Base-by-base conservation (phyloP, 495 filamentous ascomycete genomes). In the Podospora australis region DNA sequence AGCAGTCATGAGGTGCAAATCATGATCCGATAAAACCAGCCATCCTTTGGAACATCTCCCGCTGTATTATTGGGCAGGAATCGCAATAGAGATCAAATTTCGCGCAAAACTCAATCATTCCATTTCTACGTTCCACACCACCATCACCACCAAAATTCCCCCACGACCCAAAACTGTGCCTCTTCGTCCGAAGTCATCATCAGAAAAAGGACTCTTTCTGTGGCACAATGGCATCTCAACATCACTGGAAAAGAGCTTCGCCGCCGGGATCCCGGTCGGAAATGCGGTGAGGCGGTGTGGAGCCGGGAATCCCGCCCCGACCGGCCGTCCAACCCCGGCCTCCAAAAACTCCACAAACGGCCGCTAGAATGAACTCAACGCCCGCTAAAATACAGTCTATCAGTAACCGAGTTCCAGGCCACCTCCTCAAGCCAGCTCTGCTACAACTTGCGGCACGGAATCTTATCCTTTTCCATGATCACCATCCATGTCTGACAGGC, bases 381-480 rank as follows among this genome's bases (percentile, higher is more conserved):
- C 46, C 43, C 36, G 46, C 46, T 49, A 23, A 38, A 38, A 19
- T 32, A 24, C 43, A n/a, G 26, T 8, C 16, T 19, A 29, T 32
- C 10, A 25, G 22, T 48, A 50, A 23, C 48, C 43, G 35, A 50
- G 56, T 59, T 59, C 45, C 52, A 59, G 47, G 52, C 52, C 52
- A n/a, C 16, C n/a, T 44, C 41, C 35, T 14, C 20, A 14, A 41
- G 49, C 56, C 56, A 44, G 34, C 40, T 52, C 48, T 52, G 56
- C 56, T 45, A 45, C 56, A 58, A 28, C 49, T 46, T 58, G 54
- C 51, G 45, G 50, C 51, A 54, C 55, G 47, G 54, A 35, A 46
- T 30, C 42, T 39, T 50, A 16, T 22, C 23, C n/a, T 35, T 16
- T 30, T 14, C 38, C 8, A 14, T 24, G 17, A 38, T 38, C 32